Conservation (phyloP, 1,284 basidiomycete genomes). For the Apiotrichum akiyoshidainum region DNA sequence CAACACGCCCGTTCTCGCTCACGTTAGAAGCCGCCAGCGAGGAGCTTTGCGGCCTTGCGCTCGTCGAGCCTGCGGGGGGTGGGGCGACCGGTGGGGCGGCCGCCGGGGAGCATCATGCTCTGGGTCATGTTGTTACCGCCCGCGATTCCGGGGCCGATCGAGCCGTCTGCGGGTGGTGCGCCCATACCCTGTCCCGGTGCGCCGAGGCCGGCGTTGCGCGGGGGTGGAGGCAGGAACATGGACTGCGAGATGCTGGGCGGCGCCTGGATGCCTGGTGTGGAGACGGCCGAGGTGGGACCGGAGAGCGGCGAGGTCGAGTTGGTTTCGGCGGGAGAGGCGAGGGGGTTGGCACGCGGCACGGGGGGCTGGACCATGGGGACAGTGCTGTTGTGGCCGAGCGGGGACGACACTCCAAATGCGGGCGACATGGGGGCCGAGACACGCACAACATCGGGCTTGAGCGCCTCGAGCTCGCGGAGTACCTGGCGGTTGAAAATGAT, state of each 20-base stretch:
- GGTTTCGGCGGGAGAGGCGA: not conserved
- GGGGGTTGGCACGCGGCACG: not conserved
- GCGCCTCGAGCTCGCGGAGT: constrained; percentile 79
- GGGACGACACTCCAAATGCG: not conserved
- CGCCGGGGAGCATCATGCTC: constrained; percentile 41
- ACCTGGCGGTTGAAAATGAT: constrained; percentile 86
- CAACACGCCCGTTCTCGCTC: not conserved
- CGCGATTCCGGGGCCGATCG: too few relatives aligned
- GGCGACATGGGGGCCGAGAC: constrained; percentile 21
- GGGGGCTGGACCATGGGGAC: not conserved
- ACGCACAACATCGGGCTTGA: constrained; percentile 64
- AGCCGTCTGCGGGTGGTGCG: too few relatives aligned
- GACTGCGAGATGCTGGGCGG: constrained; percentile 26
- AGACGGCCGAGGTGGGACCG: too few relatives aligned
- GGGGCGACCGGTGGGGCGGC: constrained; percentile 23
- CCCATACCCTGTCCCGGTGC: not conserved
- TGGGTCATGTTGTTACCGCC: constrained; percentile 29
- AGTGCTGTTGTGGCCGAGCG: not conserved
- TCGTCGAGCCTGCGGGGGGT: constrained; percentile 39
- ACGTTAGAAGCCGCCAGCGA: constrained; percentile 44
- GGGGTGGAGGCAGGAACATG: constrained; percentile 42
- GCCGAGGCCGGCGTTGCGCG: not conserved
- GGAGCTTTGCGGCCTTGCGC: constrained; percentile 46
- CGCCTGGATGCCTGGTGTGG: constrained; percentile 1
- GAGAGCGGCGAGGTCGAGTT: too few relatives aligned